Percentiles rank a stretch among this genome's conserved stretches.
These are phyloP conservation scores for Rehmannia glutinosa DNA, from an alignment of 257 asterid genomes.

Conservation along the genomic window DNA sequence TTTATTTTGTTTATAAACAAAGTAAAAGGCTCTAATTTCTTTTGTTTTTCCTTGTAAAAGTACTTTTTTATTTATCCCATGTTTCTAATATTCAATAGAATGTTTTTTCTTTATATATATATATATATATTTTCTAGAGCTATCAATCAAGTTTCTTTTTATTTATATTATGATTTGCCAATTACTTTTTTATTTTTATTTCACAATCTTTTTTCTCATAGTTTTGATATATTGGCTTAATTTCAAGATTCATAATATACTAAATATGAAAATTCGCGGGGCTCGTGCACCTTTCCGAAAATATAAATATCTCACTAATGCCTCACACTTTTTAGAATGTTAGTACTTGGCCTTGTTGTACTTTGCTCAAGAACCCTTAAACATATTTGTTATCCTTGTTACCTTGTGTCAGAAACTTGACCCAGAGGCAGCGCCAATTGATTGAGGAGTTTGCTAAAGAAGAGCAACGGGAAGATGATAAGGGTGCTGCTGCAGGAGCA, in stretches of 20 bases:
- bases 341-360: not conserved
- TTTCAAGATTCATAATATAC: no score
- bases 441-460: conserved; percentile 89
- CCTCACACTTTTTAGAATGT: not conserved
- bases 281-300: not conserved
- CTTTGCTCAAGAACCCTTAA: no score
- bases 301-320: not conserved
- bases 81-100: not conserved
- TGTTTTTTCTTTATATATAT: no score
- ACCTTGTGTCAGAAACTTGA: conserved; percentile 39
- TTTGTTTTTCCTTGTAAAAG: not conserved
- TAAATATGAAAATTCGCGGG: no score
- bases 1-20: no score
- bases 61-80: not conserved
- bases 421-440: conserved; percentile 75
- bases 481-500: conserved; percentile 75
- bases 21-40: not conserved
- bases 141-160: no score
- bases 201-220: not conserved
- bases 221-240: not conserved
- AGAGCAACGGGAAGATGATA: conserved; percentile 60
- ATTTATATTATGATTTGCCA: no score
- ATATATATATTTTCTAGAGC: no score
- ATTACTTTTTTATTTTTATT: not conserved
- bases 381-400: not conserved